Percentiles rank a stretch among this genome's conserved stretches.
phyloP scores from a whole-genome alignment of 768 basidiomycete genomes.

The Russula lepida region DNA sequence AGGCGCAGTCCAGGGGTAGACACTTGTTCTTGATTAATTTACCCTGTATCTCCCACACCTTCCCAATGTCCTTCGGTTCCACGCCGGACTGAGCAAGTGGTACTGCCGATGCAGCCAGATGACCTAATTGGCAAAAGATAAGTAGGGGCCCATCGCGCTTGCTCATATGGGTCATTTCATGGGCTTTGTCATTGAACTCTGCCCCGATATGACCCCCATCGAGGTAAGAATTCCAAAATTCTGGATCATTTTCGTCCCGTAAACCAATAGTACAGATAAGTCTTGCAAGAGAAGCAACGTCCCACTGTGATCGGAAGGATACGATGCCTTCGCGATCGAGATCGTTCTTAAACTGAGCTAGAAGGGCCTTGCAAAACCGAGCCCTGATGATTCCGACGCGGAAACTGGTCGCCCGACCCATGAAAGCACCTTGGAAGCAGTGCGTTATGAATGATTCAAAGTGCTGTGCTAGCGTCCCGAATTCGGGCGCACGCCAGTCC shows the following conservation, averaged over 20 bases:
- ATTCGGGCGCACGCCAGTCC: constrained; percentile 11
- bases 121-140: constrained; percentile 5
- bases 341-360: background rate
- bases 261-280: background rate
- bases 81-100: background rate
- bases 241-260: background rate
- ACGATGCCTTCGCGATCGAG: background rate
- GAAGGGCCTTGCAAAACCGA: background rate
- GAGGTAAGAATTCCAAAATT: background rate
- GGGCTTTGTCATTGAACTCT: constrained; percentile 1
- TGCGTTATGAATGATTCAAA: constrained; percentile 2
- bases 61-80: background rate
- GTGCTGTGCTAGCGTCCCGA: constrained; percentile 1
- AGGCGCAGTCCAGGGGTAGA: background rate
- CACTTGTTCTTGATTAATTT: background rate
- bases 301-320: constrained; percentile 8
- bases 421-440: constrained; percentile 2
- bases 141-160: constrained; percentile 5
- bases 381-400: background rate
- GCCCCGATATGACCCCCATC: background rate
- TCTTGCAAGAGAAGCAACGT: constrained; percentile 7
- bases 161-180: background rate
- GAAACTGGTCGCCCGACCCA: background rate
- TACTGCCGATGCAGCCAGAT: background rate
- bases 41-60: background rate